Evolutionary conservation across 2,329 filamentous ascomycete genomes (phyloP), one percentile per base, ranked within the genome.

Genomic region (Chaetomium sp.): DNA sequence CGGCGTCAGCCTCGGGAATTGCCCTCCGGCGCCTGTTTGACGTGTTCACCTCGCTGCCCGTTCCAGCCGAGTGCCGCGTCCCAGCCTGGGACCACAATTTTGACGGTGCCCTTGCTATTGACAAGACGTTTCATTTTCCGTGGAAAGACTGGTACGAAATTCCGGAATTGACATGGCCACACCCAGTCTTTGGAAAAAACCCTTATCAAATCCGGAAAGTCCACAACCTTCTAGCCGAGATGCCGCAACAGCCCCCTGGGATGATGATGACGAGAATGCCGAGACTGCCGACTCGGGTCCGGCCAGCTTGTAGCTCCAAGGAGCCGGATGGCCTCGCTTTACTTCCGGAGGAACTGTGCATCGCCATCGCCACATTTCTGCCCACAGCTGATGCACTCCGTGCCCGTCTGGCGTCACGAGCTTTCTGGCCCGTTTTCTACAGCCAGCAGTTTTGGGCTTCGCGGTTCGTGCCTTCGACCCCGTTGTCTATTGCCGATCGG

Each of bases 361-460:
- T 11, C 6, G 35, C 36, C 9, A 47, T 41, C 12, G 51, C 51
- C 43, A 46, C 35, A 7, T 5, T 40, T 27, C 36, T 53, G 1
- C 51, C 42, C 19, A 53, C 51, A n/a, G 43, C 12, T 11, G 51
- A 53, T 47, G 36, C 34, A 12, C 36, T 53, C 34, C 43, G 43
- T 41, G 43, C 36, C 8, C 43, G 43, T 37, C 43, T 53, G 27
- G 43, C 42, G 14, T 53, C 50, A 8, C 10, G 36, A 12, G 50
- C 35, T 32, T 52, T 52, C 11, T 46, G 34, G 34, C 41, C 50
- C 19, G 6, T 52, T 33, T 52, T 52, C 11, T 38, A 52, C 19
- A 38, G 50, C 40, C 50, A 52, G 41, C 50, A 52, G 43, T 52
- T 52, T 27, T 52, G 50, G 50, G 27, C 35, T 40, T 46, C 50